A percentile compares a stretch with the other conserved stretches of the same genome.
phyloP scores from a whole-genome alignment of 2,329 filamentous ascomycete genomes.

The Fusarium fracticaudum region DNA sequence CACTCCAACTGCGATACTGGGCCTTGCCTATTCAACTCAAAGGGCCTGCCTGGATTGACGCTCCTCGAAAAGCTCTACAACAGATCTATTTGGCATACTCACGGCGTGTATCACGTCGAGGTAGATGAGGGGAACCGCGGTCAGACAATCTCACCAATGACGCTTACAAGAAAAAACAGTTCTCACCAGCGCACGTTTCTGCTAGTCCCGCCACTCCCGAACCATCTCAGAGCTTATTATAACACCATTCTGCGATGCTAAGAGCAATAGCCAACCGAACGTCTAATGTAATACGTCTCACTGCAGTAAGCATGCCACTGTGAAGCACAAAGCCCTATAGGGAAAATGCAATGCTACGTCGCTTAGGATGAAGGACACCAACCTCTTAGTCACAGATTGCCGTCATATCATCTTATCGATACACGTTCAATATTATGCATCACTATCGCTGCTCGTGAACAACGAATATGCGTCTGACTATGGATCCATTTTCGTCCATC shows the following conservation, averaged over 20 bases:
- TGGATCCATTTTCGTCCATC: background rate
- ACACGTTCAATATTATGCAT: background rate
- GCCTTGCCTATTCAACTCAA: accelerated
- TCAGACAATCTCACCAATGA: background rate
- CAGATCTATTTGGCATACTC: background rate
- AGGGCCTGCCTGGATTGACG: accelerated
- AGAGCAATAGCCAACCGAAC: background rate
- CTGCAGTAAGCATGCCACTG: background rate
- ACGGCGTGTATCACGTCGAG: background rate
- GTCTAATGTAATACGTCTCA: background rate
- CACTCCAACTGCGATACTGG: background rate
- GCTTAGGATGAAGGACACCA: background rate
- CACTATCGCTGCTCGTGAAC: accelerated
- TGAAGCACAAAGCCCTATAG: background rate
- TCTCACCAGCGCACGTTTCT: background rate
- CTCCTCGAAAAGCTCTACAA: accelerated
- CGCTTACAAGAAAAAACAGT: background rate
- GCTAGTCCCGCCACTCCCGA: background rate
- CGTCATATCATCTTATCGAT: background rate
- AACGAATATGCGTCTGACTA: background rate
- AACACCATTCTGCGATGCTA: background rate
- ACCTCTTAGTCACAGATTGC: background rate
- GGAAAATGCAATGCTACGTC: slow-evolving; percentile 6
- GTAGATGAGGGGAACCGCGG: background rate
- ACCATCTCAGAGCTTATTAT: background rate